Evolutionary conservation across 768 basidiomycete species (phyloP), one percentile per base, ranked within the genome.

Genomic region (Tremella mesenterica): DNA sequence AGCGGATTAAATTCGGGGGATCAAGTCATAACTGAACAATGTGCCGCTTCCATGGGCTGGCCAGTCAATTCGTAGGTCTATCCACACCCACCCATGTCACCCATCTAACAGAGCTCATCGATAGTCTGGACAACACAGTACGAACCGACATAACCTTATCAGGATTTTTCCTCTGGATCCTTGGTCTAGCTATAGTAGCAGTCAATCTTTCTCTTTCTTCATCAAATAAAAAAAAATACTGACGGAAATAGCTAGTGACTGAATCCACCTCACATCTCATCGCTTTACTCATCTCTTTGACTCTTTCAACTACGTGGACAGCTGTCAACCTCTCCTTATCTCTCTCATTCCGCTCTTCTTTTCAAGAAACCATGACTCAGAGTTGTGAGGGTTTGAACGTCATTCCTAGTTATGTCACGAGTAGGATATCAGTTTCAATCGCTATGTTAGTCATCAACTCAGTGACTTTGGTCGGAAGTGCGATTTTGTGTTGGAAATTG

Each of bases 191-290:
- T 14, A 25, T 55, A 20, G 47, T 44, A 31, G 54, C 48, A 16
- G 54, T 55, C 10, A 43, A 48, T 48, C 3, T 6, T 12, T 6
- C 18, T 28, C 8, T 27, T 39, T 14, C 31, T 33, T 10, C 23
- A 30, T 34, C 33, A 18, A 41, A 14, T 8, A 41, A n/a, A 23
- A 23, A 8, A 23, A 18, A 41, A 36, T 10, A 41, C 21, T 23
- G 14, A 18, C 16, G n/a, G 4, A n/a, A 16, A 4, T 34, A 55
- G 54, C 28, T 55, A 13, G 29, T 49, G 12, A 50, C 41, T 16
- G 48, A 50, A 28, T 55, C 54, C 8, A 44, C 47, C 12, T 46
- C 54, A 13, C 54, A 55, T 44, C 29, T 55, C 48, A 33, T 55
- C 18, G 54, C 54, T 21, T 23, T 50, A 12, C 41, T 55, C 1